These are phyloP conservation scores for Ogataea ganodermae DNA, from an alignment of 805 yeast species.

Conservation along the genomic window DNA sequence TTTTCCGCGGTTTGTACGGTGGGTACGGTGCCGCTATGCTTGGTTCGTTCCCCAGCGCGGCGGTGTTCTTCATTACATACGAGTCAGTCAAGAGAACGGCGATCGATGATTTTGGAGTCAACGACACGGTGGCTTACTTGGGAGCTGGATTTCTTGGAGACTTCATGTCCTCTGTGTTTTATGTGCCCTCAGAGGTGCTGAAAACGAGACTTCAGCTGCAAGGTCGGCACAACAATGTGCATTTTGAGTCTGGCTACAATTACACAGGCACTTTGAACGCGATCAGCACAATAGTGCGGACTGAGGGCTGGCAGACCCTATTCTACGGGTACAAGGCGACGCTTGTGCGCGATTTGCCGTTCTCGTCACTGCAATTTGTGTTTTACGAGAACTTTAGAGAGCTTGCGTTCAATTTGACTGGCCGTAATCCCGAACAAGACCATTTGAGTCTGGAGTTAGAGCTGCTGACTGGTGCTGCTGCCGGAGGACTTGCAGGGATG, in stretches of 20 bases:
- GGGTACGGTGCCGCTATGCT: constrained; percentile 91
- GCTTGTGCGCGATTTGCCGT: constrained; percentile 87
- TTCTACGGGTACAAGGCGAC: constrained; percentile 96
- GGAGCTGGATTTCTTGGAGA: constrained; percentile 94
- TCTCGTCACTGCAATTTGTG: constrained; percentile 93
- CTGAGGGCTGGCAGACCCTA: constrained; percentile 76
- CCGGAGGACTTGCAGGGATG: constrained; percentile 91
- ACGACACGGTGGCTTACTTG: constrained; percentile 80
- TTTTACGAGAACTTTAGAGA: constrained; percentile 84
- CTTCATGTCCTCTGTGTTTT: constrained; percentile 80
- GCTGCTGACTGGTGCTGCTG: constrained; percentile 87
- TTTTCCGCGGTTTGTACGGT: constrained; percentile 80
- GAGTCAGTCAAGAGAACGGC: constrained; percentile 75
- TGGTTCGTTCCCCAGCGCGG: constrained; percentile 93
- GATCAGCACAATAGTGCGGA: constrained; percentile 54
- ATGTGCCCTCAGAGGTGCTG: constrained; percentile 94
- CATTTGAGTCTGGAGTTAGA: constrained; percentile 59
- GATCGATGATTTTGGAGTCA: constrained; percentile 61
- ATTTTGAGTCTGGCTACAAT: constrained; percentile 82
- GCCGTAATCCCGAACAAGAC: constrained; percentile 30
- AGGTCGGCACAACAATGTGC: constrained; percentile 80
- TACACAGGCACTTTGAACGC: constrained; percentile 79
- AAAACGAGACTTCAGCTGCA: constrained; percentile 93
- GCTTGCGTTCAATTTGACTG: constrained; percentile 47
- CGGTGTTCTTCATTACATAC: constrained; percentile 90